phyloP scores from a whole-genome alignment of 176 grass and related monocot genomes.

The Canna indica region DNA sequence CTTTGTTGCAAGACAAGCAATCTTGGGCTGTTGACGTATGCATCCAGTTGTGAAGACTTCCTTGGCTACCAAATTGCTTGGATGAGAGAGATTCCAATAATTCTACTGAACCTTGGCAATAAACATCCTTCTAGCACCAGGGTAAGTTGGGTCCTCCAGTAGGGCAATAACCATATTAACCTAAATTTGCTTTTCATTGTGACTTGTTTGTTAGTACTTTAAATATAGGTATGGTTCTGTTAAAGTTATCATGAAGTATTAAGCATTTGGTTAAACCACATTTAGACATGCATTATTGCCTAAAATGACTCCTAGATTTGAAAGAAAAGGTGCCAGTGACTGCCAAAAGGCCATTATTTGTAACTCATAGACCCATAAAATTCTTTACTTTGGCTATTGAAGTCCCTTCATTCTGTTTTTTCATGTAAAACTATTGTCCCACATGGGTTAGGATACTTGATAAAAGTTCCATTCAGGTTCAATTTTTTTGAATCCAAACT shows the following conservation, averaged over 20 bases:
- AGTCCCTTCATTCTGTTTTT: not conserved
- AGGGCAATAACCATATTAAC: too few species aligned
- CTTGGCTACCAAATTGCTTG: not conserved
- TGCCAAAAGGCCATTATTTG: not conserved
- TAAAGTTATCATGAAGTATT: too few species aligned
- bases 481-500: too few species aligned
- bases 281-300: not conserved
- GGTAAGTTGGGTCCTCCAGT: not conserved
- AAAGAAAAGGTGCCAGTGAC: not conserved
- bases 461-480: too few species aligned
- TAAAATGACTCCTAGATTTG: not conserved
- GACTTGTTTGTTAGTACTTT: not conserved
- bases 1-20: conserved; percentile 5
- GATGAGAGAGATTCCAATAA: conserved; percentile 5
- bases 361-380: not conserved
- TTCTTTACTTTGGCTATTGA: not conserved
- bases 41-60: not conserved
- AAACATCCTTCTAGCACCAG: conserved; percentile 2
- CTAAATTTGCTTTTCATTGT: not conserved
- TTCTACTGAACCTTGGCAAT: not conserved
- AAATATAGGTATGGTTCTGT: not conserved
- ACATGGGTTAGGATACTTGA: too few species aligned
- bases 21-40: not conserved
- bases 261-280: too few species aligned
- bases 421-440: too few species aligned